Percentiles rank a stretch among this genome's conserved stretches.
phyloP scores from a whole-genome alignment of 768 basidiomycete species.

The Macrolepiota dolichaula region DNA sequence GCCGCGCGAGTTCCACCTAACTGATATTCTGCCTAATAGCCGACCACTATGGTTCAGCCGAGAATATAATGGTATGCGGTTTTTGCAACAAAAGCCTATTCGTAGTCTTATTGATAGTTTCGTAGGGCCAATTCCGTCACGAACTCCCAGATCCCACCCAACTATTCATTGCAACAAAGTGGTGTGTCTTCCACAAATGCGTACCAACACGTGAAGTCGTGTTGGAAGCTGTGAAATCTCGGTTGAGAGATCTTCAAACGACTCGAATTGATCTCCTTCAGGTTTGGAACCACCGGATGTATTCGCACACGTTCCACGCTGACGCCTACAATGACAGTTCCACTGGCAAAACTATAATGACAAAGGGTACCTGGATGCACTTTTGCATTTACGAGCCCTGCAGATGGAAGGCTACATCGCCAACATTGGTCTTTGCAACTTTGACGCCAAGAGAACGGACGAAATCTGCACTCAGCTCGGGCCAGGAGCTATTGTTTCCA shows the following conservation, averaged over 20 bases:
- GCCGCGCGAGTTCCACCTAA: background rate
- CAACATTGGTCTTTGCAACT: slow-evolving; percentile 74
- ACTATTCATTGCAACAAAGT: slow-evolving; percentile 78
- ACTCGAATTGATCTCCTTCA: slow-evolving; percentile 66
- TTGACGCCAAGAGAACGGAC: slow-evolving; percentile 67
- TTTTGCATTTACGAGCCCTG: slow-evolving; percentile 56
- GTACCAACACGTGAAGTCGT: slow-evolving; percentile 51
- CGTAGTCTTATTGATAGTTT: slow-evolving; percentile 7
- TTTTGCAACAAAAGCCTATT: background rate
- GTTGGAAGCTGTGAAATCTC: slow-evolving; percentile 62
- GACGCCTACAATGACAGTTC: slow-evolving; percentile 39
- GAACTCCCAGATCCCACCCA: slow-evolving; percentile 35
- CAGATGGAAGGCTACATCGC: slow-evolving; percentile 54
- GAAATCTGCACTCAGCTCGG: slow-evolving; percentile 76
- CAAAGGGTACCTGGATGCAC: slow-evolving; percentile 34
- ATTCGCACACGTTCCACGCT: slow-evolving; percentile 1
- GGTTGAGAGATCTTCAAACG: slow-evolving; percentile 60
- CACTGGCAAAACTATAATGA: slow-evolving; percentile 72
- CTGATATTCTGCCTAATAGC: slow-evolving; percentile 39
- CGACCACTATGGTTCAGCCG: slow-evolving; percentile 85
- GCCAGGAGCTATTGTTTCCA: slow-evolving; percentile 67
- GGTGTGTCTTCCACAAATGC: slow-evolving; percentile 69
- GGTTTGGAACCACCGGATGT: slow-evolving; percentile 30
- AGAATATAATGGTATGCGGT: slow-evolving; percentile 69
- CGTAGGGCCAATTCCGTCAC: slow-evolving; percentile 69